Conservation (phyloP, 2,329 filamentous ascomycete species). For the Neurospora crassa region DNA sequence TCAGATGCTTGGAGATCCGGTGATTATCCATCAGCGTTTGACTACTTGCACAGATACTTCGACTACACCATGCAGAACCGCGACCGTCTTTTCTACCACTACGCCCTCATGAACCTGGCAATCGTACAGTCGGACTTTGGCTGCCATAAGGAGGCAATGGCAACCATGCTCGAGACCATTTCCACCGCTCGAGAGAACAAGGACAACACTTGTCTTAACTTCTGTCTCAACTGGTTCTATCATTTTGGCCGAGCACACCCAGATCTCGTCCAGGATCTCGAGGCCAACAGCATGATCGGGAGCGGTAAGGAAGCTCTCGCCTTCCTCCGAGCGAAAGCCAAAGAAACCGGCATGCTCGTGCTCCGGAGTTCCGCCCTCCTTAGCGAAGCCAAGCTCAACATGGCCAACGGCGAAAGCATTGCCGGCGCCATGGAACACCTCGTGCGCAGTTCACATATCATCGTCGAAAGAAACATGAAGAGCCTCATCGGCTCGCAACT, state of each 20-base stretch:
- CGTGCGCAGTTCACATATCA: constrained; percentile 72
- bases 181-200: constrained; percentile 90
- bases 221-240: constrained; percentile 90
- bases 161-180: constrained; percentile 90
- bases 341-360: constrained; percentile 77
- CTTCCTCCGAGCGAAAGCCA: constrained; percentile 78
- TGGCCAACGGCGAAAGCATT: constrained; percentile 60
- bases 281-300: constrained; percentile 63
- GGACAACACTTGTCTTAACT: constrained; percentile 87
- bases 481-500: constrained; percentile 66
- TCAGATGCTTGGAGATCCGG: constrained; percentile 87
- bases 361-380: constrained; percentile 75
- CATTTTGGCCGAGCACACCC: constrained; percentile 86
- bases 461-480: constrained; percentile 65
- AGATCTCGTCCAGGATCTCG: constrained; percentile 58
- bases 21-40: constrained; percentile 82
- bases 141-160: constrained; percentile 79
- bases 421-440: constrained; percentile 63
- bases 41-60: constrained; percentile 88
- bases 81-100: constrained; percentile 84
- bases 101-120: constrained; percentile 85
- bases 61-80: constrained; percentile 88
- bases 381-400: constrained; percentile 72
- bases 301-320: constrained; percentile 72
- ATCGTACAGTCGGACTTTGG: constrained; percentile 94